A percentile compares a stretch with the other conserved stretches of the same genome.
phyloP scores from a whole-genome alignment of 345 rosid genomes.

The Sonneratia caseolaris region DNA sequence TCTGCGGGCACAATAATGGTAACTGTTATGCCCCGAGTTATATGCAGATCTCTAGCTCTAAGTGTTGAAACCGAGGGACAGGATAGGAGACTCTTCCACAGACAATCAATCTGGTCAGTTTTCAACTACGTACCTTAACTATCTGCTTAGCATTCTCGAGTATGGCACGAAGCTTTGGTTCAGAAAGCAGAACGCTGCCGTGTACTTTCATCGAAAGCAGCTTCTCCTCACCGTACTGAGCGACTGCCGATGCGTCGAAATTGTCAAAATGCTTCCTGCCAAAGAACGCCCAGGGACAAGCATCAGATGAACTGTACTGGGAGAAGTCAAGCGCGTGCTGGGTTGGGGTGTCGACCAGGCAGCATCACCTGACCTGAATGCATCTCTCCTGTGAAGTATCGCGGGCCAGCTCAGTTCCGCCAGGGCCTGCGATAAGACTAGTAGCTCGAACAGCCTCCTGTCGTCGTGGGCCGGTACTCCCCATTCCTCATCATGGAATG shows the following conservation, averaged over 20 bases:
- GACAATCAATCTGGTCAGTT: neutral
- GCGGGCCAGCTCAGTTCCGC: slow-evolving; percentile 88
- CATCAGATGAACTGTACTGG: neutral
- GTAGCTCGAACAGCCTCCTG: slow-evolving; percentile 65
- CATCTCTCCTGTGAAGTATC: slow-evolving; percentile 49
- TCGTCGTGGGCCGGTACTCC: slow-evolving; percentile 77
- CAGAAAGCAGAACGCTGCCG: slow-evolving; percentile 55
- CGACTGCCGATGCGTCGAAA: slow-evolving; percentile 50
- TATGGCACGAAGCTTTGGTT: slow-evolving; percentile 79
- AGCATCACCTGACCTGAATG: slow-evolving; percentile 67
- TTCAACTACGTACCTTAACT: slow-evolving; percentile 54
- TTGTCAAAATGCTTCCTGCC: slow-evolving; percentile 67
- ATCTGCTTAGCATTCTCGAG: slow-evolving; percentile 62
- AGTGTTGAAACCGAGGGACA: neutral
- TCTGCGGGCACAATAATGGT: slow-evolving; percentile 30
- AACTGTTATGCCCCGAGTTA: neutral
- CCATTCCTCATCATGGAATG: slow-evolving; percentile 83
- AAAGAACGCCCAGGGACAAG: slow-evolving; percentile 12
- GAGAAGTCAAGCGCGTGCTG: neutral
- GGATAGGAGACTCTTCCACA: neutral
- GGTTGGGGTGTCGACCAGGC: neutral
- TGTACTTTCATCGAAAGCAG: slow-evolving; percentile 53
- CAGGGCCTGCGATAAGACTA: slow-evolving; percentile 77
- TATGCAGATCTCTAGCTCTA: neutral
- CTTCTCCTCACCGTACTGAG: slow-evolving; percentile 64